Evolutionary conservation across 1,139 yeast species (phyloP).

Genomic region (Yamadazyma spencermartinsiae): DNA sequence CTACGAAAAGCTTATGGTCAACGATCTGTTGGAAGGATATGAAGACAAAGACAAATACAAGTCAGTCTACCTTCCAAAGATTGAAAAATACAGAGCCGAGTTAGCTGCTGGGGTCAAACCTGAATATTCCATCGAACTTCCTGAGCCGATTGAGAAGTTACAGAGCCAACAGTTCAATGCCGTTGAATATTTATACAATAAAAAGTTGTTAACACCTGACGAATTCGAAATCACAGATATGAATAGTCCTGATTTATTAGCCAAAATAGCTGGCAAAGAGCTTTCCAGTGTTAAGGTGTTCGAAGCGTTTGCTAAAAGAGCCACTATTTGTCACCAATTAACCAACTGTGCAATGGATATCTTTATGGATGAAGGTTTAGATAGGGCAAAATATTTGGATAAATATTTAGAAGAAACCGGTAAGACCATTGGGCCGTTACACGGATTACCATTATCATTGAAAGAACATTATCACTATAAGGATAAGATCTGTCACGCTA

Average conservation of each 20-base stretch:
- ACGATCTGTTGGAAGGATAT: slow-evolving; percentile 19
- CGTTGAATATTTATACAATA: slow-evolving; percentile 40
- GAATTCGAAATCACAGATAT: slow-evolving; percentile 51
- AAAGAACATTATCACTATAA: slow-evolving; percentile 58
- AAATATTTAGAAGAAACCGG: slow-evolving; percentile 50
- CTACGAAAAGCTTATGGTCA: slow-evolving; percentile 17
- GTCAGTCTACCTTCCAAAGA: slow-evolving; percentile 47
- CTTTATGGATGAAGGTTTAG: slow-evolving; percentile 35
- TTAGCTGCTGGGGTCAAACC: slow-evolving; percentile 38
- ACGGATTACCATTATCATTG: slow-evolving; percentile 44
- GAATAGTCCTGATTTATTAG: slow-evolving; percentile 35
- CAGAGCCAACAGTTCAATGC: slow-evolving; percentile 45
- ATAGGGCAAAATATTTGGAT: slow-evolving; percentile 35
- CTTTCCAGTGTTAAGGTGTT: slow-evolving; percentile 46
- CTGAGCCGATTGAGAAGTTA: slow-evolving; percentile 41
- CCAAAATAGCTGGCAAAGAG: slow-evolving; percentile 32
- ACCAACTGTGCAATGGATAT: slow-evolving; percentile 37
- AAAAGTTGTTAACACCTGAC: slow-evolving; percentile 41
- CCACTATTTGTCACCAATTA: slow-evolving; percentile 36
- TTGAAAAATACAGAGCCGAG: slow-evolving; percentile 46
- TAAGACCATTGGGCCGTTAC: slow-evolving; percentile 68
- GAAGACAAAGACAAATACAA: slow-evolving; percentile 36
- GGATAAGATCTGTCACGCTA: slow-evolving; percentile 60
- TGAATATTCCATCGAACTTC: slow-evolving; percentile 43
- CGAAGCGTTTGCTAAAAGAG: slow-evolving; percentile 53